Base-by-base conservation (phyloP, 164 flowering plant species). In the Euptelea pleiosperma region DNA sequence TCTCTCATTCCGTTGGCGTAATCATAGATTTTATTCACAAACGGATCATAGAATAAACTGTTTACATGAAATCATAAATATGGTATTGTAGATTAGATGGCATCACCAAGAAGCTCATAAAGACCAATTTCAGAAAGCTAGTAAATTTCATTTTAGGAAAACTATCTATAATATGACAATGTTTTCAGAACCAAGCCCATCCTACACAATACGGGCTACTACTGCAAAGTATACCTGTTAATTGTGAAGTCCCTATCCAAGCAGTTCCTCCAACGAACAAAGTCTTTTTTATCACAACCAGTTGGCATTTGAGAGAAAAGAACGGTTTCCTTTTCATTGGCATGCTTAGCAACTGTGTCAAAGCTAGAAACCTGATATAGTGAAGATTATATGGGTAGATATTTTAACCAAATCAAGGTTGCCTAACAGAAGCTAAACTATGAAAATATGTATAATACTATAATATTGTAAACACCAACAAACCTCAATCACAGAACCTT, bases 31-130 rank as follows among this genome's bases (percentile, higher is more conserved):
- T 45, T 77, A 51, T 79, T 62, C 12, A 9, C 55, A 57, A 74
- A 83, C 12, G 99, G 99, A 59, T 94, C 89, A 52, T 56, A 90
- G 75, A 86, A 90, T 55, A 94, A 85, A 75, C 99, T 94, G 96
- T 64, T 47, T 29, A 62, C 67, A 60, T 43, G 50, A 70, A 63
- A 51, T 55, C 58, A 57, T 52, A 26, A 59, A 55, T 33, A 55
- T 48, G 33, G 37, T 24, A 6, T 1, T 21, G 15, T 41, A 5
- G 42, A 44, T 57, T 21, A 69, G 16, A 62, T 48, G 58, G 54
- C 66, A 58, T 52, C 16, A 58, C 43, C 34, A 21, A 41, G 25
- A 43, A 51, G 12, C 58, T 30, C 35, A 50, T 5, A 46, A 11
- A 39, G 14, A 45, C 16, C 29, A 24, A 8, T 25, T 36, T 47